A percentile compares a stretch with the other conserved stretches of the same genome.
Conservation (phyloP, 768 basidiomycete species). For the Lyophyllum shimeji region DNA sequence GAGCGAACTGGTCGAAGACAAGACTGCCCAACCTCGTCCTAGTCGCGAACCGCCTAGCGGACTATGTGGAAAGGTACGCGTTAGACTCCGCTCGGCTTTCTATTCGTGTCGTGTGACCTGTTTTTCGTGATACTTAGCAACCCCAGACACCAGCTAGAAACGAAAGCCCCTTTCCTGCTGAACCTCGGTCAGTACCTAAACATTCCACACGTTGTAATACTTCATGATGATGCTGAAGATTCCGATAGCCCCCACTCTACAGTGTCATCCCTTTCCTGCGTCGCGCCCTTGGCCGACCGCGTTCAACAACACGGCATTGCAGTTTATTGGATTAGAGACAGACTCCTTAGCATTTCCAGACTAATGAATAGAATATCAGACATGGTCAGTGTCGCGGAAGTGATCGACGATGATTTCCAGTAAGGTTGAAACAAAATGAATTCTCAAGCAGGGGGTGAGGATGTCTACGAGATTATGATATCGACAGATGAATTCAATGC, state of each 20-base stretch:
- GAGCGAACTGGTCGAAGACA: slow-evolving; percentile 55
- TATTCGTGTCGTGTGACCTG: slow-evolving; percentile 12
- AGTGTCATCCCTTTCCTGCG: slow-evolving; percentile 46
- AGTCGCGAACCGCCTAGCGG: slow-evolving; percentile 62
- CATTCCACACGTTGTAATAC: slow-evolving; percentile 3
- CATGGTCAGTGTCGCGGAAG: slow-evolving; percentile 3
- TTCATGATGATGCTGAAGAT: neutral
- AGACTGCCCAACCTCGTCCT: slow-evolving; percentile 51
- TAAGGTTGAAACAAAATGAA: neutral
- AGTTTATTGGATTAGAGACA: slow-evolving; percentile 35
- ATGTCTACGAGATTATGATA: slow-evolving; percentile 13
- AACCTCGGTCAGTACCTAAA: slow-evolving; percentile 47
- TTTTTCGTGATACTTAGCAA: slow-evolving; percentile 44
- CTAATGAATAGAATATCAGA: slow-evolving; percentile 5
- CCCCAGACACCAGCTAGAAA: slow-evolving; percentile 48
- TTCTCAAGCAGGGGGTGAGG: neutral
- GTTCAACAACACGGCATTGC: slow-evolving; percentile 67
- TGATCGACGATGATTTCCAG: slow-evolving; percentile 3
- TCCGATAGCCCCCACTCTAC: slow-evolving; percentile 47
- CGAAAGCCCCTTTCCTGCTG: slow-evolving; percentile 51
- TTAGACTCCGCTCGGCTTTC: slow-evolving; percentile 5
- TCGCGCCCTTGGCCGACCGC: slow-evolving; percentile 55
- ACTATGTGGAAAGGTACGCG: slow-evolving; percentile 66
- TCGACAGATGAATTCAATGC: slow-evolving; percentile 11
- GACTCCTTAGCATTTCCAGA: slow-evolving; percentile 8